Percentiles rank a stretch among this genome's conserved stretches.
Evolutionary conservation across 192 early-diverging fungal species (phyloP).

Genomic region (Backusella morwellensis): DNA sequence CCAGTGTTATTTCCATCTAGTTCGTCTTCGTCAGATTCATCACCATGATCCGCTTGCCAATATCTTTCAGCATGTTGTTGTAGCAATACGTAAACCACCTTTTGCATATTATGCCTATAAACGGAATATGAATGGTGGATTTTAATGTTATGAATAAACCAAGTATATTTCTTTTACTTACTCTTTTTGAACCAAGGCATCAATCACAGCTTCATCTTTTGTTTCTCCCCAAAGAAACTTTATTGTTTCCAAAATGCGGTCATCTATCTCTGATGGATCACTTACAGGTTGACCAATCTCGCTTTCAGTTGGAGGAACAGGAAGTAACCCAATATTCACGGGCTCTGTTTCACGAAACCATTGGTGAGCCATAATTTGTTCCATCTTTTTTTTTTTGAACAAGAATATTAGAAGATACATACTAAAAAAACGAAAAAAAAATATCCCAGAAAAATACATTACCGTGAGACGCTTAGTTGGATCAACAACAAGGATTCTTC

Average conservation of each 20-base stretch:
- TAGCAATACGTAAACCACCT: conserved; percentile 36
- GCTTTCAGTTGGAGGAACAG: conserved; percentile 31
- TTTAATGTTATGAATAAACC: background rate
- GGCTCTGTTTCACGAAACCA: conserved; percentile 46
- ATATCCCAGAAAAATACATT: background rate
- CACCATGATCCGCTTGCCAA: conserved; percentile 36
- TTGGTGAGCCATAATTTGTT: conserved; percentile 47
- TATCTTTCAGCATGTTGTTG: conserved; percentile 35
- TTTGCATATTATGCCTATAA: conserved; percentile 39
- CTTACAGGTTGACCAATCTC: conserved; percentile 33
- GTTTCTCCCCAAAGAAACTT: conserved; percentile 37
- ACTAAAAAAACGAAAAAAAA: conserved; percentile 1
- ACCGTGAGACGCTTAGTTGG: conserved; percentile 46
- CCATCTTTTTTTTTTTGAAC: conserved; percentile 37
- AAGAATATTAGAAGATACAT: background rate
- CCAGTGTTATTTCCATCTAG: conserved; percentile 6
- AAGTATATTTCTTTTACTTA: background rate
- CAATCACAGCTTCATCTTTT: conserved; percentile 24
- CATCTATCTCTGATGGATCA: conserved; percentile 31
- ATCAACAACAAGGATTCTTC: conserved; percentile 45
- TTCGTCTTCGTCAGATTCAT: conserved; percentile 20
- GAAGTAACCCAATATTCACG: conserved; percentile 19
- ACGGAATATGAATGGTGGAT: background rate
- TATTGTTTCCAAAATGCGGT: conserved; percentile 35
- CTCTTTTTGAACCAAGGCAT: conserved; percentile 34